Conservation (phyloP, 1,284 basidiomycete genomes). For the Malassezia dermatis region DNA sequence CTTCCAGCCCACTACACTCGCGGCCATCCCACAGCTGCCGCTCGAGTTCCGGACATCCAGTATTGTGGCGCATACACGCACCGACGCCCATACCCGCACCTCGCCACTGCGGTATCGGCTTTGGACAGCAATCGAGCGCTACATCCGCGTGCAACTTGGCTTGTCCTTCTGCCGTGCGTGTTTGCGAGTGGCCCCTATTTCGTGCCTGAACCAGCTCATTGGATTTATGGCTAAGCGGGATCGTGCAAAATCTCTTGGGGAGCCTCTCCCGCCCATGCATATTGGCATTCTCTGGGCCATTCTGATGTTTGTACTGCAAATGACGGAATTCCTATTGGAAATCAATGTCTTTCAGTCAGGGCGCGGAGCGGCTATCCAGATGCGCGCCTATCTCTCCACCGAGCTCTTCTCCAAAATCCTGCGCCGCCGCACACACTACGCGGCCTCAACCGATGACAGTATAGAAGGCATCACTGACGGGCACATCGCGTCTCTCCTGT, state of each 20-base stretch:
- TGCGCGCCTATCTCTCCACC: slow-evolving; percentile 50
- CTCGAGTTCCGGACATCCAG: slow-evolving; percentile 52
- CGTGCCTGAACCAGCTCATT: slow-evolving; percentile 52
- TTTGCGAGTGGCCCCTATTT: slow-evolving; percentile 51
- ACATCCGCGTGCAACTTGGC: slow-evolving; percentile 45
- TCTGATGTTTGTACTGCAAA: slow-evolving; percentile 50
- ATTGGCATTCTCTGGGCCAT: slow-evolving; percentile 51
- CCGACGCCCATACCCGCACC: background rate
- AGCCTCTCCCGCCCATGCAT: slow-evolving; percentile 44
- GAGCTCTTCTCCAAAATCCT: slow-evolving; percentile 54
- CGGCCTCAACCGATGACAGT: slow-evolving; percentile 20
- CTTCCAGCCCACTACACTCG: slow-evolving; percentile 48
- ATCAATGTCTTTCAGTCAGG: slow-evolving; percentile 48
- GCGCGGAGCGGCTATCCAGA: slow-evolving; percentile 46
- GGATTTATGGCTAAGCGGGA: slow-evolving; percentile 48
- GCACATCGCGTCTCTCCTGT: slow-evolving; percentile 53
- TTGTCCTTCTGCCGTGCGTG: slow-evolving; percentile 50
- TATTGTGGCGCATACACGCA: slow-evolving; percentile 18
- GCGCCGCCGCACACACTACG: slow-evolving; percentile 48
- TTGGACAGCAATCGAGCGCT: slow-evolving; percentile 46
- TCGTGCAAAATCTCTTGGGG: slow-evolving; percentile 19
- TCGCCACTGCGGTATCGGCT: slow-evolving; percentile 44
- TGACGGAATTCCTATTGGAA: slow-evolving; percentile 49
- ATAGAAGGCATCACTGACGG: slow-evolving; percentile 47
- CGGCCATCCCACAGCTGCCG: slow-evolving; percentile 52